Base-by-base conservation (phyloP, 2,329 filamentous ascomycete genomes). In the Aspergillus novoparasiticus region DNA sequence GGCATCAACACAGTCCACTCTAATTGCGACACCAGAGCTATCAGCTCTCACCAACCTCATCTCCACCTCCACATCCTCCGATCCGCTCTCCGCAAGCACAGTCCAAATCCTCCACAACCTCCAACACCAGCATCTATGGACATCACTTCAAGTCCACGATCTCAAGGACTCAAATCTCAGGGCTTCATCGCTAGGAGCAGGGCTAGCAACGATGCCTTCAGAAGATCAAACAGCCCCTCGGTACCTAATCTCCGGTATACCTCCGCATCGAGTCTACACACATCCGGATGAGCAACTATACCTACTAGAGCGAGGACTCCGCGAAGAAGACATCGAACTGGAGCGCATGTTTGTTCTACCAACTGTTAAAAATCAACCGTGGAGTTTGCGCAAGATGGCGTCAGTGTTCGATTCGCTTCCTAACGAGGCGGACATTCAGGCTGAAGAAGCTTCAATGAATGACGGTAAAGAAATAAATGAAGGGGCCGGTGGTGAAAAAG, bases 211-310 rank as follows among this genome's bases (percentile, higher is more conserved):
- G 34, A 45, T 55, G 21, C 39, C 63, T 28, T 57, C 65, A 28
- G 48, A 50, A 14, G 58, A 66, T 16, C 45, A 51, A 10, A 39
- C 67, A 2, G 75, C 80, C 4, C 71, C 82, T 1, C 68, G 81
- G 9, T 84, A 82, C 1, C 70, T 89, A 59, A 79, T 90, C 57
- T 88, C 87, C 10, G 87, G 87, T n/a, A 77, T 87, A 19, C 87
- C 87, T 4, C 86, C 87, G 14, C 79, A 84, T 59, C 80, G 85
- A 54, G 78, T 88, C 64, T 90, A 90, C 73, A 81, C 86, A 12
- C 87, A 90, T 69, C 87, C 87, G 12, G 87, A 89, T 71, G 86
- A 89, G 77, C 87, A 89, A 71, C 82, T 87, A 28, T 85, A 84
- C 68, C 78, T 88, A 68, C 78, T 89, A 30, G 83, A 86, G 70